Evolutionary conservation across 176 grass and related monocot species (phyloP), one percentile per base, ranked within the genome.

Genomic region (Oryza brachyantha): DNA sequence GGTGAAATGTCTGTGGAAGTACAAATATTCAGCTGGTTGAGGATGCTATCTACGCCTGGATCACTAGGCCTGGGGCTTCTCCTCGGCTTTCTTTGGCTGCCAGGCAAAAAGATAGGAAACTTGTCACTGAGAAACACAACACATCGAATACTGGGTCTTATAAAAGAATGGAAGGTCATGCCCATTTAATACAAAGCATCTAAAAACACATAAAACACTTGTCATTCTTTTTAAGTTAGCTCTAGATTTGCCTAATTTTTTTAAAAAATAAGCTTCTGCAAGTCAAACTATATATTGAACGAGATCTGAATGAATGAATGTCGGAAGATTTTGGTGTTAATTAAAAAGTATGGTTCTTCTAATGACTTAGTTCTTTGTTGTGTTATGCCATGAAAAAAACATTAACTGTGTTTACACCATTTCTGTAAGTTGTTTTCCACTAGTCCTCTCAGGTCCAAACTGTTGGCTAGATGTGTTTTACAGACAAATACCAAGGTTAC

Each of bases 81-180:
- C 93, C 86, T 96, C 90, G 0, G 93, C 93, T 82, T 92, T 96
- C 71, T 92, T 96, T 29, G 93, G 93, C 93, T 92, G 93, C 67
- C 43, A 83, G 66, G 8, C 2, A 78, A 34, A 65, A 72, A 76
- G 0, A 75, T 57, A 35, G 14, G 46, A 75, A 74, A 13, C 5
- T 7, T 19, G 46, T 50, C 46, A 50, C 19, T 7, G 46, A 50
- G 13, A 50, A 50, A 50, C 17, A 21, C 46, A 50, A 8, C 17
- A 50, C 46, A 1, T 19, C 5, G 46, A 50, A 19, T 50, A 50
- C 16, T 16, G 4, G 16, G 14, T 17, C 19, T 19, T 2, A 12
- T 19, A 1, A 50, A 50, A 6, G 4, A 50, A 50, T 50, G 21
- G 45, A 19, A 48, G 17, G 4, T 1, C 46, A 3, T 48, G 46